These are phyloP conservation scores for Scheffersomyces stambukii DNA, from an alignment of 1,139 yeast genomes.

Conservation along the genomic window DNA sequence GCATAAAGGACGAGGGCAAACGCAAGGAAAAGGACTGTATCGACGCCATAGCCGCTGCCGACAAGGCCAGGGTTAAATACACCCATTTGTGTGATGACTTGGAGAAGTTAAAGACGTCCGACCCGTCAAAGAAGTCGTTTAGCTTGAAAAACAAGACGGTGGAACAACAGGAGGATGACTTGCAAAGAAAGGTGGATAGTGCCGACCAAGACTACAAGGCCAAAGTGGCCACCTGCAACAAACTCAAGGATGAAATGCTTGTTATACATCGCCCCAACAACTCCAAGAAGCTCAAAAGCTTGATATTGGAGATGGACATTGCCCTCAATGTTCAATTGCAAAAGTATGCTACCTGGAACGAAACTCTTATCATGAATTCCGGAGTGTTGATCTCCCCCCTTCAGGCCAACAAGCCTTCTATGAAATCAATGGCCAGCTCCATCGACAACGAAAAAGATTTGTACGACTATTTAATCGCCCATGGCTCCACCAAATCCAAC, in stretches of 20 bases:
- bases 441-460: constrained; percentile 82
- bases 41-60: constrained; percentile 80
- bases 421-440: constrained; percentile 71
- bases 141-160: constrained; percentile 74
- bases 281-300: constrained; percentile 67
- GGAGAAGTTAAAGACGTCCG: constrained; percentile 75
- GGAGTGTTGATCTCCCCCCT: constrained; percentile 83
- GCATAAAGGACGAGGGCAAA: constrained; percentile 75
- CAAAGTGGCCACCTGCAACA: constrained; percentile 69
- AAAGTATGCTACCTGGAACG: constrained; percentile 84
- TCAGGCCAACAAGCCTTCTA: constrained; percentile 50
- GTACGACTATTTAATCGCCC: constrained; percentile 59
- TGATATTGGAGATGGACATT: constrained; percentile 81
- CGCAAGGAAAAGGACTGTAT: constrained; percentile 77
- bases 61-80: constrained; percentile 82
- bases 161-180: constrained; percentile 90
- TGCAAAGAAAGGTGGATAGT: constrained; percentile 70
- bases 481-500: constrained; percentile 30
- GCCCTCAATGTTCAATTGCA: constrained; percentile 86
- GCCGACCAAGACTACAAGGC: constrained; percentile 85
- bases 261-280: constrained; percentile 74
- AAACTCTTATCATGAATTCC: constrained; percentile 74
- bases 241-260: constrained; percentile 69
- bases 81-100: constrained; percentile 79
- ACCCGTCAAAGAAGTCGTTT: constrained; percentile 79